Evolutionary conservation across 2,329 filamentous ascomycete genomes (phyloP).

Genomic region (Fusarium nurragi): DNA sequence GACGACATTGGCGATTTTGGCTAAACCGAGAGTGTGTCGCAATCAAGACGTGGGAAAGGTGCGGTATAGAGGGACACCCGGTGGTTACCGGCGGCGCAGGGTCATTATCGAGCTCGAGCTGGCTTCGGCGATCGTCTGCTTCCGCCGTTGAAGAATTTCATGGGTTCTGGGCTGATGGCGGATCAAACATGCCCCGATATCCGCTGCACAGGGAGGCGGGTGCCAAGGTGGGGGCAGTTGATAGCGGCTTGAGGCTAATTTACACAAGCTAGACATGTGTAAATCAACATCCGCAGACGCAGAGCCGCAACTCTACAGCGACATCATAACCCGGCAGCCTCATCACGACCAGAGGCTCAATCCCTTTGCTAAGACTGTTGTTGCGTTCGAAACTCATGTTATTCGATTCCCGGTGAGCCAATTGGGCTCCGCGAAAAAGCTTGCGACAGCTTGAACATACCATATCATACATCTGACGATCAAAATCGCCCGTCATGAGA

Average conservation of each 20-base stretch:
- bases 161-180: slow-evolving; percentile 36
- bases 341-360: neutral
- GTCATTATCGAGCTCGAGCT: slow-evolving; percentile 41
- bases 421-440: slow-evolving; percentile 36
- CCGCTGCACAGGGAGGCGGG: neutral
- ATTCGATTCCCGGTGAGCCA: slow-evolving; percentile 43
- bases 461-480: neutral
- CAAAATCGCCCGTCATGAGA: slow-evolving; percentile 55
- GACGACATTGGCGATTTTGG: slow-evolving; percentile 31
- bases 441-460: slow-evolving; percentile 16
- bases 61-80: slow-evolving; percentile 13
- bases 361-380: neutral
- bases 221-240: slow-evolving; percentile 2
- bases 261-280: slow-evolving; percentile 24
- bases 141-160: slow-evolving; percentile 40
- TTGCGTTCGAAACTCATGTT: slow-evolving; percentile 31
- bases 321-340: slow-evolving; percentile 1
- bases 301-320: slow-evolving; percentile 9
- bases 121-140: slow-evolving; percentile 4
- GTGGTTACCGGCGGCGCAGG: slow-evolving; percentile 40
- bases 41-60: neutral
- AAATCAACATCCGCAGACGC: slow-evolving; percentile 1
- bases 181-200: slow-evolving; percentile 33
- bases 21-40: neutral
- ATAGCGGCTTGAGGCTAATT: neutral